Base-by-base conservation (phyloP, 164 flowering plant genomes). In the Macadamia integrifolia region DNA sequence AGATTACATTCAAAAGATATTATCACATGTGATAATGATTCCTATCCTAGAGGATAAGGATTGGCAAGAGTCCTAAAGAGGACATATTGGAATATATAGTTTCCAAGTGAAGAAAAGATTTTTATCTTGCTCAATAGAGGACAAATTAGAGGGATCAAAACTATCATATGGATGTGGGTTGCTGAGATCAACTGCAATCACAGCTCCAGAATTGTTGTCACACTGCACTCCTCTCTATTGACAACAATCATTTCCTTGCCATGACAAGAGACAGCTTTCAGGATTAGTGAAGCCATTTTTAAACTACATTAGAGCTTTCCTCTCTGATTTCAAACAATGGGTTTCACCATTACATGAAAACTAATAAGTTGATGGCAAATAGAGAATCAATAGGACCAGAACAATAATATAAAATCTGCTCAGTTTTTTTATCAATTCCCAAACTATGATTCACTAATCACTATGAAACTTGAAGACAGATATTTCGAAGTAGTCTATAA, bases 231-330 rank as follows among this genome's bases (percentile, higher is more conserved):
- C 79, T 18, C 42, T 44, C 82, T 79, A 76, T 31, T 64, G 62
- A n/a, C 79, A 79, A 15, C 79, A 73, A 42, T 69, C 61, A 13
- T 14, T 66, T 15, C 82, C 82, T 61, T 43, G 56, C 80, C 82
- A 76, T 11, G 82, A 74, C 0, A 69, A 66, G 11, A 74, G 78
- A 59, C 70, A 60, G 52, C 68, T 71, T 43, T 66, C 60, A 35
- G 82, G 77, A 66, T 79, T 79, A 13, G 71, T 17, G 29, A 79
- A 70, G 50, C 75, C 76, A 40, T 55, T 69, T 64, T 74, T 79
- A 65, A 79, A 74, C 62, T 71, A 69, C 1, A 70, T 3, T 3
- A 79, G 77, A 55, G n/a, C n/a, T n/a, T n/a, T n/a, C n/a, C n/a
- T n/a, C n/a, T n/a, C n/a, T n/a, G n/a, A n/a, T n/a, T n/a, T n/a